These are phyloP conservation scores for Botrytis paeoniae DNA, from an alignment of 2,329 filamentous ascomycete species.

Conservation along the genomic window DNA sequence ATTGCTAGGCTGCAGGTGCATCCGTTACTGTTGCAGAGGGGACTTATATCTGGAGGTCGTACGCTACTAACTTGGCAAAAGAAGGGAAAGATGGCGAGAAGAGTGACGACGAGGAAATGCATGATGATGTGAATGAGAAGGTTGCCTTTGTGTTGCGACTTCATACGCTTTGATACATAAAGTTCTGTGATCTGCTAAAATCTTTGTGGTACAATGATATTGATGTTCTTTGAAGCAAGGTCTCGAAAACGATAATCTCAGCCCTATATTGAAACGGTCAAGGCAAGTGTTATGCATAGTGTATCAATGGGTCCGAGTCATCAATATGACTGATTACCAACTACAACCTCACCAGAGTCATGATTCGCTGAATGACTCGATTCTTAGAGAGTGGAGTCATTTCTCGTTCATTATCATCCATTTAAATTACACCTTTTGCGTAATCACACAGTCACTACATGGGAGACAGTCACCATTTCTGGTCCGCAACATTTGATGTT, in stretches of 20 bases:
- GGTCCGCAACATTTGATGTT: not conserved
- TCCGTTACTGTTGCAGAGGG: not conserved
- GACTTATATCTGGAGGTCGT: not conserved
- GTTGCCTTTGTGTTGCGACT: not conserved
- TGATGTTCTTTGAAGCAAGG: not conserved
- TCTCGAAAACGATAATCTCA: rapidly evolving
- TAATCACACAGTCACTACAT: not conserved
- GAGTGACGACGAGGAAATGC: not conserved
- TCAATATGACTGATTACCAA: too few relatives aligned
- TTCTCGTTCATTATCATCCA: rapidly evolving
- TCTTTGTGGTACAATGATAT: not conserved
- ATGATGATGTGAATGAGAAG: not conserved
- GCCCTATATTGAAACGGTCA: not conserved
- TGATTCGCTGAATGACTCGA: too few relatives aligned
- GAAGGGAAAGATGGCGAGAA: not conserved
- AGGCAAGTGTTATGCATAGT: not conserved
- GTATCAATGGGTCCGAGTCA: not conserved
- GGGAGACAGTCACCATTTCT: not conserved
- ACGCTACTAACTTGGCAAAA: not conserved
- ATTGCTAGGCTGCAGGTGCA: not conserved
- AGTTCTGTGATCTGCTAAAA: not conserved
- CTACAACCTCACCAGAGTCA: not conserved
- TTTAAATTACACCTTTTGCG: too few relatives aligned
- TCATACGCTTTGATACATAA: not conserved
- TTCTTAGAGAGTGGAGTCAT: not conserved